Percentiles rank a stretch among this genome's conserved stretches.
Conservation (phyloP, 2,329 filamentous ascomycete species). For the Calonectria pseudoreteaudii region DNA sequence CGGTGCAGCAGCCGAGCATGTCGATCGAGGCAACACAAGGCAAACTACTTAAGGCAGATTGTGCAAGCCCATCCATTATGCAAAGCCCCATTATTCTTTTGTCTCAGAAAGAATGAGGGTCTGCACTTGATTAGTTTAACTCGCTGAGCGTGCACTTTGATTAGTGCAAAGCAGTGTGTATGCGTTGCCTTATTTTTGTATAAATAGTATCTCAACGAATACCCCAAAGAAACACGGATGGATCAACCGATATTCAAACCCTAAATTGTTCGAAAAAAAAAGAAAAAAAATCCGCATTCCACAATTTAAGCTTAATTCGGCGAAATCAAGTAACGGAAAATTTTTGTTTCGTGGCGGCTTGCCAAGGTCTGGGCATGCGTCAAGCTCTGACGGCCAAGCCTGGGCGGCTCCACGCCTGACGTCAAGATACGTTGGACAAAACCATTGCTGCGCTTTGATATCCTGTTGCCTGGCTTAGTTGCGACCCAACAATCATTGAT, state of each 20-base stretch:
- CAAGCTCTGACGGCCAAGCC: not conserved
- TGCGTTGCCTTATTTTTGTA: not conserved
- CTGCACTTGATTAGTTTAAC: too few relatives aligned
- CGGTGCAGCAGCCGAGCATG: not conserved
- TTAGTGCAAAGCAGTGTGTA: not conserved
- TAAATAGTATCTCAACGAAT: not conserved
- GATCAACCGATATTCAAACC: not conserved
- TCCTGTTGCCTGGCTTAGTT: not conserved
- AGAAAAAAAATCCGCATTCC: not conserved
- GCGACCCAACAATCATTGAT: not conserved
- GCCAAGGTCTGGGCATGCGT: constrained; percentile 3
- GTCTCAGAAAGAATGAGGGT: not conserved
- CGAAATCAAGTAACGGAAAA: not conserved
- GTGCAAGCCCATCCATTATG: too few relatives aligned
- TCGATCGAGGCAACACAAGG: not conserved
- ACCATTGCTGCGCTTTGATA: not conserved
- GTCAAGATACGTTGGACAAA: not conserved
- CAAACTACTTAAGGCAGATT: not conserved
- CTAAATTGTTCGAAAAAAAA: not conserved
- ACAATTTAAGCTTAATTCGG: not conserved
- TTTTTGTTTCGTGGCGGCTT: not conserved
- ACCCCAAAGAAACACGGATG: not conserved
- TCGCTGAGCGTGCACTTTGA: not conserved
- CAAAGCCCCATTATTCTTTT: not conserved
- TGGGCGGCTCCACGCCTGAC: constrained; percentile 3